Base-by-base conservation (phyloP, 441 rosid species). In the Croton laevigatus region DNA sequence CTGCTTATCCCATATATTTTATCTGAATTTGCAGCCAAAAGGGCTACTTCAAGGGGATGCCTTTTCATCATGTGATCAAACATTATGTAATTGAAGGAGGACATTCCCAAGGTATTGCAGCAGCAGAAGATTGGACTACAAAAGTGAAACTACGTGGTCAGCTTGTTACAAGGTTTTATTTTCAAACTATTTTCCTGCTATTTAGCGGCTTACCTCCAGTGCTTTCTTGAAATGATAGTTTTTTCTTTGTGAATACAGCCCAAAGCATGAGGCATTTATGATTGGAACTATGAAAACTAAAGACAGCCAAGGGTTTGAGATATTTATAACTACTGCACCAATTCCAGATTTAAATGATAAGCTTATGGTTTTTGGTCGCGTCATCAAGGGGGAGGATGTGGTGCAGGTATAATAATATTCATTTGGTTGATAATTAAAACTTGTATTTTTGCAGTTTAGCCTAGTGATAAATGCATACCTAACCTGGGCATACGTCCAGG, bases 251-350 rank as follows among this genome's bases (percentile, higher is more conserved):
- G 70, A 22, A 62, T 16, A 34, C 84, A 89, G 98, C 78, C 88
- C 90, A 53, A 88, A 91, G 78, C 97, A 91, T 11, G 96, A 91
- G 80, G 96, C 96, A 1, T 91, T 93, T 74, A 87, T 85, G 96
- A 76, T 93, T 69, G 97, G 96, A 77, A 89, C 96, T 59, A 81
- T 90, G 62, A 91, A 88, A 75, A 67, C 62, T 53, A 86, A 81
- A 80, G 91, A 78, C 55, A 76, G 53, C 78, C 86, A 87, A 79
- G 89, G 74, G 68, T 88, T 91, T 68, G 93, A 87, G 75, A 80
- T 93, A 57, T 83, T 86, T 62, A 87, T 93, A 65, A 93, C 97
- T 46, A 93, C 98, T 48, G 93, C 97, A 12, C 98, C 97, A 64
- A 87, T 93, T 75, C 94, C 91, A 6, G 89, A 91, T 83, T 76